These are phyloP conservation scores for Anthoceros angustus DNA, from an alignment of 225 moss, liverwort and hornwort species.

Conservation along the genomic window DNA sequence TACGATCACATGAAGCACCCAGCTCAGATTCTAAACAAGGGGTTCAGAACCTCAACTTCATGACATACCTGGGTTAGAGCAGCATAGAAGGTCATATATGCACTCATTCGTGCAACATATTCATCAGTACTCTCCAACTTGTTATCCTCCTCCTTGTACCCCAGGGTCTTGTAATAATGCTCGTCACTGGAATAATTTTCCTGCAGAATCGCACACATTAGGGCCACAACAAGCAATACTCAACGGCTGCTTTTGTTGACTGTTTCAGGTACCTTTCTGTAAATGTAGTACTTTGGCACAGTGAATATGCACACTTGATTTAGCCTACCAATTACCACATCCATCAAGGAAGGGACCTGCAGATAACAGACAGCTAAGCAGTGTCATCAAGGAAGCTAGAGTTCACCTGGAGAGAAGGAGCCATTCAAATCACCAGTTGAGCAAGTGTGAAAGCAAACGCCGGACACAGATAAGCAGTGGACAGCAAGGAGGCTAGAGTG, in stretches of 20 bases:
- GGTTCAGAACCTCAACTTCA: neutral
- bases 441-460: neutral
- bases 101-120: conserved; percentile 72
- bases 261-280: conserved; percentile 41
- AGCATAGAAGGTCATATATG: conserved; percentile 85
- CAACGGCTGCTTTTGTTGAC: neutral
- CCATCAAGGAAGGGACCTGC: conserved; percentile 79
- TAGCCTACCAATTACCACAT: conserved; percentile 70
- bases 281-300: conserved; percentile 77
- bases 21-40: neutral
- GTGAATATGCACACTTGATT: conserved; percentile 81
- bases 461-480: neutral
- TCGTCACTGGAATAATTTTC: conserved; percentile 53
- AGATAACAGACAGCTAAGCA: neutral
- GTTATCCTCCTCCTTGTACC: conserved; percentile 57
- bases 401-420: too few species aligned
- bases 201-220: conserved; percentile 16
- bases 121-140: conserved; percentile 87
- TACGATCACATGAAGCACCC: neutral
- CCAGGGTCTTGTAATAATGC: conserved; percentile 60
- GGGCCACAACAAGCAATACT: neutral
- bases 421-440: neutral
- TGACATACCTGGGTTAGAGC: conserved; percentile 54
- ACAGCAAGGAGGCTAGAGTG: neutral
- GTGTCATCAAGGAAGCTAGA: neutral